Base-by-base conservation (phyloP, 192 early-diverging fungal genomes). In the Coemansia sp. region DNA sequence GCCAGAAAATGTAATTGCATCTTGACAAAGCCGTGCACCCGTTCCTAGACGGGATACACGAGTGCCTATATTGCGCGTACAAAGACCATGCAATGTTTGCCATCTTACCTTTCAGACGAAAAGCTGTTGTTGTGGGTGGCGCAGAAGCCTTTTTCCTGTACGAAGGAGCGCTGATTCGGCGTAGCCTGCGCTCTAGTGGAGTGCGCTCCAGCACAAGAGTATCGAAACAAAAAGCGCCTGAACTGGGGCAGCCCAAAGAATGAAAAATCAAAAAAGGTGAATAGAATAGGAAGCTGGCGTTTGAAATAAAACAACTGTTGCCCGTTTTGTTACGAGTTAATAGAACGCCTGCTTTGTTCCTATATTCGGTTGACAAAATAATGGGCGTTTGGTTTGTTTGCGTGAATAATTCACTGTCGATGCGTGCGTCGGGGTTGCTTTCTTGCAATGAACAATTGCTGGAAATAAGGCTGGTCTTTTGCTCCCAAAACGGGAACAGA, bases 331-430 rank as follows among this genome's bases (percentile, higher is more conserved):
- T 35, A 35, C 32, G 32, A 35, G 41, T 45, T 45, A 45, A 45
- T 45, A 45, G 41, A 45, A 45, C 41, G 4, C 14, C 8, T 45
- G 55, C 15, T 49, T 49, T 49, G 48, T 49, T 57, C 35, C 55
- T 57, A 57, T 55, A 55, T 55, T 22, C 41, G 41, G 41, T 45
- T 22, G 29, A 35, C 32, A 7, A 29, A 24, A 29, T 24, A 55
- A 55, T 55, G 53, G 53, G 52, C 52, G 24, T 55, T 17, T 19
- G 14, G 52, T 17, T 17, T 19, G 14, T 21, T 17, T 54, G n/a
- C 25, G 22, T 14, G 12, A 23, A 54, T 15, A 54, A 45, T 45
- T 45, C 41, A 45, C 12, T 32, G 53, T 55, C 53, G 53, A 55
- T 17, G 53, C 53, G 51, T 25, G 51, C 51, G 53, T 29, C 27